Evolutionary conservation across 768 basidiomycete genomes (phyloP).

Genomic region (Lenzites betulinus): DNA sequence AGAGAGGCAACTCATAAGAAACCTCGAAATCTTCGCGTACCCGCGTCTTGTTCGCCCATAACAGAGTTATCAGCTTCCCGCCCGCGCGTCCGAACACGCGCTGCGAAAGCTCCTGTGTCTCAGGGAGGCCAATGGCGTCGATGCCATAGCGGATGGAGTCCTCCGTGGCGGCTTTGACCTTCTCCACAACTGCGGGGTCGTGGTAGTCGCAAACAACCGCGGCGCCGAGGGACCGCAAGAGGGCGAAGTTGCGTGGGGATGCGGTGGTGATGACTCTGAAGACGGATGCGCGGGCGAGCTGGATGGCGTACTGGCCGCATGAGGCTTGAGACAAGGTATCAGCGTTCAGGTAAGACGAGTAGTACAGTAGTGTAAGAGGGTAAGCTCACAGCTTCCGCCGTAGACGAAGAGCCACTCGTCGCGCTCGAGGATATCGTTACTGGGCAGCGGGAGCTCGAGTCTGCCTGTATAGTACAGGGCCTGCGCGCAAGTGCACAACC

Average conservation of each 20-base stretch:
- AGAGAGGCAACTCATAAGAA: slow-evolving; percentile 1
- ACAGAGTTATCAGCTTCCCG: slow-evolving; percentile 7
- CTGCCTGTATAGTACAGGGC: slow-evolving; percentile 27
- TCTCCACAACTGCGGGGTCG: slow-evolving; percentile 28
- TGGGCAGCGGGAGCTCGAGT: slow-evolving; percentile 25
- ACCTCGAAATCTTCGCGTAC: slow-evolving; percentile 8
- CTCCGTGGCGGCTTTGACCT: slow-evolving; percentile 28
- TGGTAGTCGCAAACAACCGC: slow-evolving; percentile 35
- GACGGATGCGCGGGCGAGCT: slow-evolving; percentile 35
- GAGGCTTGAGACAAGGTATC: too few species aligned
- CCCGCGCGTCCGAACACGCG: slow-evolving; percentile 8
- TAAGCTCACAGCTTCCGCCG: slow-evolving; percentile 29
- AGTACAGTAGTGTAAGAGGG: not conserved
- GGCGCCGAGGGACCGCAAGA: slow-evolving; percentile 41
- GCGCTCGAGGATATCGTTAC: slow-evolving; percentile 9
- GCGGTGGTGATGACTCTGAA: slow-evolving; percentile 37
- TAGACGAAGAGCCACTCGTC: slow-evolving; percentile 30
- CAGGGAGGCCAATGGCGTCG: slow-evolving; percentile 21
- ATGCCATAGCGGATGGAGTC: slow-evolving; percentile 21
- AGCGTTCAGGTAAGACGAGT: not conserved
- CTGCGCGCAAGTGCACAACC: slow-evolving; percentile 28
- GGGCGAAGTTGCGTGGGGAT: slow-evolving; percentile 38
- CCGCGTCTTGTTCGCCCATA: not conserved
- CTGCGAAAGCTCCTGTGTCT: slow-evolving; percentile 10
- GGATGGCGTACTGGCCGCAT: slow-evolving; percentile 38